Evolutionary conservation across 225 moss, liverwort and hornwort genomes (phyloP), one percentile per base, ranked within the genome.

Genomic region (Pseudoscleropodium purum): DNA sequence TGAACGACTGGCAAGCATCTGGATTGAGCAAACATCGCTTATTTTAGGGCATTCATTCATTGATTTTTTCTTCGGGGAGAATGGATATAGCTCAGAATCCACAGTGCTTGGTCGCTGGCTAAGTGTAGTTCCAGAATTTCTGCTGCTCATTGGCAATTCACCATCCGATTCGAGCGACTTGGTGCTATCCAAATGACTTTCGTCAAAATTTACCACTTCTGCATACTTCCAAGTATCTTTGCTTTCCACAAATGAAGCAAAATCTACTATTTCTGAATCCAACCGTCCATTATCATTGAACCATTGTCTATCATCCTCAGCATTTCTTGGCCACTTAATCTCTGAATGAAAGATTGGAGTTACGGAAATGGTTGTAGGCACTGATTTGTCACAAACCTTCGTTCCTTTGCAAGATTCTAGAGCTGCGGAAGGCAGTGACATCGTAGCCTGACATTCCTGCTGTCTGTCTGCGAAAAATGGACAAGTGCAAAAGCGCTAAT

Each of bases 391-490:
- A 85, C 37, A 88, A 77, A 62, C 6, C 39, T 72, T 83, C 27
- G 69, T 49, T 88, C 74, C 90, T 70, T 87, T 13, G 66, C 60
- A 81, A 37, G 60, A 83, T 73, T 86, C 91, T 51, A 43, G 6
- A 63, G 74, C 67, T 74, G 79, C 51, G 12, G 75, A 85, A n/a
- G 79, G 87, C 57, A 83, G 31, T 31, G 47, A 86, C 86, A 43
- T 86, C 39, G 72, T 81, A 26, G n/a, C 49, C 43, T 81, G 81
- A 86, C 88, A 82, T 79, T 84, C 86, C 27, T 90, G 37, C 31
- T 92, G 79, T 63, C 36, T 82, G 65, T 79, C 85, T 92, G 84
- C 74, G 36, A 41, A 81, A 88, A 91, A 79, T 54, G 67, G 70
- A 87, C 25, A 82, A 89, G 29, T 57, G 36, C 59, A 83, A 79